phyloP scores from a whole-genome alignment of 331 rosid species.

The Quercus phellos region DNA sequence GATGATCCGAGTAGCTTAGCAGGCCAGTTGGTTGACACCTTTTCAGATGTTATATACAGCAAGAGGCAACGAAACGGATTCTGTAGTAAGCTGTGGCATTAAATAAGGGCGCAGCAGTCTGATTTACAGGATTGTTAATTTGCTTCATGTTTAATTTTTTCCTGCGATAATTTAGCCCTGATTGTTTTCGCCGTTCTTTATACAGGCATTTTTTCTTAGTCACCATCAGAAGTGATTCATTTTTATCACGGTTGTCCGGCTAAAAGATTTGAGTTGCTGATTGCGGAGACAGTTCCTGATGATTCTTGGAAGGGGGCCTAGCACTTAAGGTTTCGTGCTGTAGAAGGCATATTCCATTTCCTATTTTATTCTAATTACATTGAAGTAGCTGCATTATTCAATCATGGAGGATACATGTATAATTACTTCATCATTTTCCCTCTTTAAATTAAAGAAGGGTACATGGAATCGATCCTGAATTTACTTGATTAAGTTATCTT shows the following conservation, averaged over 20 bases:
- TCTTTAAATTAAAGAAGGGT: slow-evolving; percentile 47
- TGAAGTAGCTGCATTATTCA: slow-evolving; percentile 45
- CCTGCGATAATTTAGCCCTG: slow-evolving; percentile 38
- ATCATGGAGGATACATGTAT: slow-evolving; percentile 43
- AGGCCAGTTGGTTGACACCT: slow-evolving; percentile 93
- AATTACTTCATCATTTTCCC: slow-evolving; percentile 33
- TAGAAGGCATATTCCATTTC: slow-evolving; percentile 47
- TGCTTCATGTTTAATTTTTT: slow-evolving; percentile 34
- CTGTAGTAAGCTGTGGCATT: slow-evolving; percentile 55
- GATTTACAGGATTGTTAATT: slow-evolving; percentile 27
- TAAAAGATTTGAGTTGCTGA: slow-evolving; percentile 57
- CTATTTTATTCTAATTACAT: slow-evolving; percentile 40
- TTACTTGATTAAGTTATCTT: slow-evolving; percentile 15
- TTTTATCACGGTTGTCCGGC: slow-evolving; percentile 50
- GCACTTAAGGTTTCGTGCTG: slow-evolving; percentile 39
- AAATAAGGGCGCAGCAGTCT: slow-evolving; percentile 37
- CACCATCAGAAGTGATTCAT: slow-evolving; percentile 56
- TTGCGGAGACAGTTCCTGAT: slow-evolving; percentile 50
- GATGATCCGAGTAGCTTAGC: slow-evolving; percentile 99
- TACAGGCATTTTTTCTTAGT: slow-evolving; percentile 78
- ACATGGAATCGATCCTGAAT: slow-evolving; percentile 29
- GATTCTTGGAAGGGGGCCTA: slow-evolving; percentile 48
- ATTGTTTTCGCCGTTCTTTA: slow-evolving; percentile 55
- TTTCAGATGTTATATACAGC: slow-evolving; percentile 80
- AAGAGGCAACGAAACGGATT: slow-evolving; percentile 81